Evolutionary conservation across 805 yeast species (phyloP), one percentile per base, ranked within the genome.

Genomic region (Wickerhamomyces mucosus): DNA sequence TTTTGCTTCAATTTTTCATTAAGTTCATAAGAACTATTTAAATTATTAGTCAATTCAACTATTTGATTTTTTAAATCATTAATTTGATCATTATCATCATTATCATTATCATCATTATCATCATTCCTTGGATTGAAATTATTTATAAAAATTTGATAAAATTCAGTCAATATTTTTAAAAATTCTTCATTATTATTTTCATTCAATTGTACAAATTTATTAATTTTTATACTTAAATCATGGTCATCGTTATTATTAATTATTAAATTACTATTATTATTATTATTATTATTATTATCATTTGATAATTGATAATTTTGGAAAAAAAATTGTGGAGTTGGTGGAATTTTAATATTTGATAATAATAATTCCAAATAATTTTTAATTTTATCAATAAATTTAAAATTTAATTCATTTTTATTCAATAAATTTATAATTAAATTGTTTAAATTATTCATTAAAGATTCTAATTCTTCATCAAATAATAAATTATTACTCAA

Each of bases 1-100:
- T 34, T 41, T 15, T 32, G 32, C 12, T 40, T 45, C 56, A 53
- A 51, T 28, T 46, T 47, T 20, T 50, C 53, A 29, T 45, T 48
- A 6, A 42, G 42, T 21, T 45, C 53, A 29, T 46, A 34, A 13
- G 51, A 48, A 6, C 30, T 29, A 1, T 35, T 35, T 19, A 51
- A 32, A 29, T 43, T 47, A 15, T 28, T 24, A 7, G 34, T 36
- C 29, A 51, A 33, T 6, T 21, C n/a, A 2, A 29, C 29, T 8
- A 46, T 33, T 14, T 41, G 41, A 6, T 26, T 26, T n/a, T 43
- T 31, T 18, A 49, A 31, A n/a, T 27, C 29, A 2, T 6, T 25
- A 3, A 39, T 31, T 18, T 22, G 38, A 3, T 23, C 27, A 24
- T 33, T 31, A 11, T 30, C 25, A 6, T 21, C 18, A 11, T 11